Percentiles rank a stretch among this genome's conserved stretches.
phyloP scores from a whole-genome alignment of 2,329 filamentous ascomycete genomes.

The Penicillium expansum region DNA sequence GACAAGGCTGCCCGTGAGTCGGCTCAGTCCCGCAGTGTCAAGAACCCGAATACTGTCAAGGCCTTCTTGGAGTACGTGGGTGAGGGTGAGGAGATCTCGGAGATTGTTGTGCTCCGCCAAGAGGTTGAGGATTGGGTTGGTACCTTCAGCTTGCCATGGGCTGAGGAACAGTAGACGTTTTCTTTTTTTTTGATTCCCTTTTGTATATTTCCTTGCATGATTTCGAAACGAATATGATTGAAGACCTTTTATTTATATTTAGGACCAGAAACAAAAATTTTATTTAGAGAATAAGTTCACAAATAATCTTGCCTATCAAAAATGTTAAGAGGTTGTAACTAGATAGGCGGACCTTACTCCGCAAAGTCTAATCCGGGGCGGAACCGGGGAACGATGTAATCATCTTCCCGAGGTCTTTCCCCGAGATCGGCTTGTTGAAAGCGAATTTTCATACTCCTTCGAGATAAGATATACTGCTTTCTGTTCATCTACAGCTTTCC shows the following conservation, averaged over 20 bases:
- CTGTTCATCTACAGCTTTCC: background rate
- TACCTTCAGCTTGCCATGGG: constrained; percentile 84
- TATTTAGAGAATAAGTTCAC: background rate
- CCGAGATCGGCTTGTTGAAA: background rate
- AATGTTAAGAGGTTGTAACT: too few relatives aligned
- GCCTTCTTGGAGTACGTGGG: constrained; percentile 92
- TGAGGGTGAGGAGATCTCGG: constrained; percentile 71
- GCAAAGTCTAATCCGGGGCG: background rate
- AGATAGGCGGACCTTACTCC: background rate
- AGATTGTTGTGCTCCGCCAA: constrained; percentile 81
- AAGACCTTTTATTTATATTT: constrained; percentile 6
- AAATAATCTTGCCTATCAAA: background rate
- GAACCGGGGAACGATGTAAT: background rate
- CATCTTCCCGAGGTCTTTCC: background rate
- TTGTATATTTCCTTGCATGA: constrained; percentile 22
- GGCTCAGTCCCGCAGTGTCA: constrained; percentile 77
- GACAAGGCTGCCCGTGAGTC: constrained; percentile 68
- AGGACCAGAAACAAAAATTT: background rate
- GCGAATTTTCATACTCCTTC: background rate
- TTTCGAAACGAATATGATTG: constrained; percentile 26
- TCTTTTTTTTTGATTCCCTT: constrained; percentile 10
- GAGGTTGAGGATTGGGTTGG: constrained; percentile 88
- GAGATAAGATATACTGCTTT: background rate
- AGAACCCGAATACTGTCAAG: constrained; percentile 97
- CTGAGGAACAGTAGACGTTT: constrained; percentile 55